Percentiles rank a stretch among this genome's conserved stretches.
These are phyloP conservation scores for Penicillium dipodomyicola DNA, from an alignment of 495 filamentous ascomycete genomes.

Conservation along the genomic window DNA sequence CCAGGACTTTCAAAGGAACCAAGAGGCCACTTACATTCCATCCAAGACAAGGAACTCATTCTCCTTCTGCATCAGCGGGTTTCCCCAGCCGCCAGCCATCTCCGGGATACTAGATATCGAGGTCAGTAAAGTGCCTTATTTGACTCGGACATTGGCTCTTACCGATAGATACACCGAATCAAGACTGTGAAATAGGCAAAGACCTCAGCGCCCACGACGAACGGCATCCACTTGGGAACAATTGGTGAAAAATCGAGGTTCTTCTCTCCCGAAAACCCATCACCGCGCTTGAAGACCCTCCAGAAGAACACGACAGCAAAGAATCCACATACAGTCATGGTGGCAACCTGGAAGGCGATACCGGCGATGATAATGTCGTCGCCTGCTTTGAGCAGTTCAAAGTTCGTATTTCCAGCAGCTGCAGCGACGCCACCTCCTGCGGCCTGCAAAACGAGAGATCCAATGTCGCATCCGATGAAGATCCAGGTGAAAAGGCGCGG, in stretches of 20 bases:
- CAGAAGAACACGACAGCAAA: conserved; percentile 51
- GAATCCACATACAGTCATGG: conserved; percentile 56
- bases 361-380: conserved; percentile 70
- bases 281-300: conserved; percentile 39
- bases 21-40: conserved; percentile 39
- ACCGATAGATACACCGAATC: conserved; percentile 67
- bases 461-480: conserved; percentile 66
- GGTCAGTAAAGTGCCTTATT: neutral
- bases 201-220: conserved; percentile 51
- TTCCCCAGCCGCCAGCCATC: conserved; percentile 66
- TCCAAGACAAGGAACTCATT: conserved; percentile 60
- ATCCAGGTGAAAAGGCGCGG: conserved; percentile 62
- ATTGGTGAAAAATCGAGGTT: conserved; percentile 23
- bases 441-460: conserved; percentile 62
- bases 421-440: conserved; percentile 61
- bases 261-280: conserved; percentile 33
- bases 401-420: conserved; percentile 25
- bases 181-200: conserved; percentile 61
- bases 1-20: neutral
- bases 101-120: conserved; percentile 49
- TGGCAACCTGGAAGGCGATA: conserved; percentile 67
- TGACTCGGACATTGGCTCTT: neutral
- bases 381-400: conserved; percentile 29
- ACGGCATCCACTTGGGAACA: conserved; percentile 40
- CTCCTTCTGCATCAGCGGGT: conserved; percentile 63